These are phyloP conservation scores for Mallotus nudiflorus DNA, from an alignment of 345 rosid genomes.

Conservation along the genomic window DNA sequence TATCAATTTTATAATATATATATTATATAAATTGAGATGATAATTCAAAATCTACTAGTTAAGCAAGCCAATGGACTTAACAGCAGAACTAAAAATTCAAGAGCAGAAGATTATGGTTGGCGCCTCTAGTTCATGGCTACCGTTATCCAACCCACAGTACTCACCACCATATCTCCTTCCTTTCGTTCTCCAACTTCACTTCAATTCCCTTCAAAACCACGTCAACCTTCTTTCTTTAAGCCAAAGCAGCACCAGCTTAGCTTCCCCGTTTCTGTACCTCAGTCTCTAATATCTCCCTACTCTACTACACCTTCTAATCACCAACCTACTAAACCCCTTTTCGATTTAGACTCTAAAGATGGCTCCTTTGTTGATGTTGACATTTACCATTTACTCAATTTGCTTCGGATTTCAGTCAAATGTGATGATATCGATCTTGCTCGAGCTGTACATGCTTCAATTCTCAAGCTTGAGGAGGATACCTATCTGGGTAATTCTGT, in stretches of 20 bases:
- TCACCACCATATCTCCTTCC: constrained; percentile 18
- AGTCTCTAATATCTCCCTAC: background rate
- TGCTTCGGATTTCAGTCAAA: constrained; percentile 55
- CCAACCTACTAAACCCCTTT: constrained; percentile 27
- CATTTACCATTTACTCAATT: constrained; percentile 35
- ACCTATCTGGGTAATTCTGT: constrained; percentile 51
- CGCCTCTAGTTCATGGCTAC: constrained; percentile 41
- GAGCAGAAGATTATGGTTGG: constrained; percentile 16
- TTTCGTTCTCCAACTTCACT: constrained; percentile 20
- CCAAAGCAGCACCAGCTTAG: constrained; percentile 20
- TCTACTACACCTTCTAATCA: background rate
- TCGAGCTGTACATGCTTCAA: constrained; percentile 59
- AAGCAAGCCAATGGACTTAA: background rate
- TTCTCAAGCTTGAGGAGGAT: constrained; percentile 51
- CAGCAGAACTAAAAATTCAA: background rate
- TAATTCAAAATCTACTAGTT: background rate
- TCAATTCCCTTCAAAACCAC: constrained; percentile 23
- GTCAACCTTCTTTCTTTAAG: constrained; percentile 16
- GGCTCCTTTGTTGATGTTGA: constrained; percentile 24
- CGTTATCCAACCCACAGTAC: constrained; percentile 32
- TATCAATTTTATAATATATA: no score
- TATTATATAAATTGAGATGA: no score
- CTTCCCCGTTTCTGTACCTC: constrained; percentile 19
- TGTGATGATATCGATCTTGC: constrained; percentile 47
- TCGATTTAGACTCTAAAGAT: constrained; percentile 3